Evolutionary conservation across 257 asterid genomes (phyloP).

Genomic region (Solanum pennellii): DNA sequence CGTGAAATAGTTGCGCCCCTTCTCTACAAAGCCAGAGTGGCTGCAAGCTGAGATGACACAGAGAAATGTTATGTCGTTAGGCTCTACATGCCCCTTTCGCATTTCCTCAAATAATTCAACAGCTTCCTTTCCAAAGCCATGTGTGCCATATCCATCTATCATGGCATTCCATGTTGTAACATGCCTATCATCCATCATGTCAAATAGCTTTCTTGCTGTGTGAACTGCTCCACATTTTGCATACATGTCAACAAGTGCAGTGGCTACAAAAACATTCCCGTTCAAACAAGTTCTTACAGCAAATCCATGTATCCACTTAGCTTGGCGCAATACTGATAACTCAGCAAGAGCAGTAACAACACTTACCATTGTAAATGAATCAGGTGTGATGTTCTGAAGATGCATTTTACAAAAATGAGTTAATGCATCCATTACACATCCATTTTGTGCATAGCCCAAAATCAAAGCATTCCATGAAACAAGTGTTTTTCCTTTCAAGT

Average conservation of each 20-base stretch:
- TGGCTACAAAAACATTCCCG: conserved; percentile 47
- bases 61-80: conserved; percentile 65
- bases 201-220: conserved; percentile 60
- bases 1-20: conserved; percentile 44
- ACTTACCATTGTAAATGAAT: conserved; percentile 82
- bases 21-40: conserved; percentile 74
- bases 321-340: conserved; percentile 59
- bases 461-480: conserved; percentile 93
- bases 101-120: conserved; percentile 55
- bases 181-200: conserved; percentile 49
- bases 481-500: conserved; percentile 38
- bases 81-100: conserved; percentile 35
- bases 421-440: conserved; percentile 47
- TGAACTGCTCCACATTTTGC: conserved; percentile 82
- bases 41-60: conserved; percentile 92
- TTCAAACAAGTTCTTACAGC: conserved; percentile 42
- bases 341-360: conserved; percentile 80
- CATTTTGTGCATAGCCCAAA: conserved; percentile 76
- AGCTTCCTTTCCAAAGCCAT: conserved; percentile 73
- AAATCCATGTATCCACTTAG: conserved; percentile 89
- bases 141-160: conserved; percentile 99
- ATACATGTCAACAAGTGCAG: conserved; percentile 91
- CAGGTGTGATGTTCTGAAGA: conserved; percentile 35
- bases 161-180: conserved; percentile 94
- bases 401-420: conserved; percentile 59